A percentile compares a stretch with the other conserved stretches of the same genome.
Evolutionary conservation across 2,329 filamentous ascomycete species (phyloP).

Genomic region (Zymoseptoria passerinii): DNA sequence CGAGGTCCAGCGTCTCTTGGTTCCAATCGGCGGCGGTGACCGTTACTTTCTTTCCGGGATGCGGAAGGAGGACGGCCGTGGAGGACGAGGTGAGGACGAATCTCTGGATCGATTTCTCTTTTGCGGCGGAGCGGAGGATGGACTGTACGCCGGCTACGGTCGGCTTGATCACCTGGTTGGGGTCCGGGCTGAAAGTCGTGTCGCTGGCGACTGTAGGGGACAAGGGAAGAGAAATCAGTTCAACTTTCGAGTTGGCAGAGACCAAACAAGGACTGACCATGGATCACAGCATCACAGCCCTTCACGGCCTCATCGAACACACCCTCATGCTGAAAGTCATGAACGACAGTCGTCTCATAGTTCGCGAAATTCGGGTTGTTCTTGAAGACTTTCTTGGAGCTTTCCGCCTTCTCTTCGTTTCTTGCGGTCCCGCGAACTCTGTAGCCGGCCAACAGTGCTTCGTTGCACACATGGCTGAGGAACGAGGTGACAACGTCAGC

Average conservation of each 20-base stretch:
- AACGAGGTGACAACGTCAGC: background rate
- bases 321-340: slow-evolving; percentile 22
- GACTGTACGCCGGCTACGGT: slow-evolving; percentile 24
- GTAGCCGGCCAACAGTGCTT: slow-evolving; percentile 23
- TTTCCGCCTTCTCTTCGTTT: slow-evolving; percentile 15
- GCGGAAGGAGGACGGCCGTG: slow-evolving; percentile 30
- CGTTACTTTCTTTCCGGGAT: slow-evolving; percentile 28
- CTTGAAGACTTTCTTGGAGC: slow-evolving; percentile 16
- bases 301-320: slow-evolving; percentile 35
- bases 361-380: slow-evolving; percentile 15
- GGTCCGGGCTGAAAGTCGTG: slow-evolving; percentile 33
- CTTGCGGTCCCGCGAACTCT: slow-evolving; percentile 25
- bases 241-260: too few relatives aligned
- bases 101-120: slow-evolving; percentile 35
- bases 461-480: slow-evolving; percentile 19
- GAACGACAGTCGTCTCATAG: slow-evolving; percentile 15
- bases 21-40: slow-evolving; percentile 27
- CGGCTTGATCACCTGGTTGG: slow-evolving; percentile 37
- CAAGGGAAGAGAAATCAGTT: too few relatives aligned
- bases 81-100: slow-evolving; percentile 40
- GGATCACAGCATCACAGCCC: slow-evolving; percentile 38
- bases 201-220: slow-evolving; percentile 32
- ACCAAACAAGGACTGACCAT: slow-evolving; percentile 15
- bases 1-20: slow-evolving; percentile 25
- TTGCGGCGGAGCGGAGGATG: slow-evolving; percentile 35